Evolutionary conservation across 768 basidiomycete species (phyloP), one percentile per base, ranked within the genome.

Genomic region (Leccinum barrowsii): DNA sequence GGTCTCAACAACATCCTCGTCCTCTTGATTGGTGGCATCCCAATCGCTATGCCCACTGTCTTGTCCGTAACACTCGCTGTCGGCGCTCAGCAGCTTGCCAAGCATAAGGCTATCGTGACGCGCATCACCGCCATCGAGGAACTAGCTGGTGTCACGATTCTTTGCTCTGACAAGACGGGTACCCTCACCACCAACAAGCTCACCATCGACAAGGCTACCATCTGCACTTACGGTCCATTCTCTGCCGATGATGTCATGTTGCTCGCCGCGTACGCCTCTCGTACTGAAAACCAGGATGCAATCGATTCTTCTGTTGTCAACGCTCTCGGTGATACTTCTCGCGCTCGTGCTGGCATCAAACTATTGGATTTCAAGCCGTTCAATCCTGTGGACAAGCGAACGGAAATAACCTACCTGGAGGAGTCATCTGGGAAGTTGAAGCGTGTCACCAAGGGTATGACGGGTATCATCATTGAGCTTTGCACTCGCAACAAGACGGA

Each of bases 391-490:
- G 94, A 96, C 83, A 98, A 98, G 83, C 92, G 95, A 70, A 98
- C 96, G 59, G 96, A 98, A 79, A 95, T 96, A 74, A 98, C 96
- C 51, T 98, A 98, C 80, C 88, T 85, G 50, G 95, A 97, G 73
- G 89, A 94, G 75, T 82, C 92, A 7, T 81, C 90, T n/a, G 96
- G 96, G 76, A 92, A 90, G 75, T 84, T 98, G 66, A 97, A 96
- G 85, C 92, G 96, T 69, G 96, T 96, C 69, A 97, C 96, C 73
- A 98, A 98, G 88, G 96, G 96, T 74, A 98, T 98, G 96, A 98
- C 96, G 47, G 96, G 94, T 79, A 90, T 93, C 75, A 94, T 98
- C 80, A 94, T 97, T 70, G 93, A 96, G 57, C 89, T 97, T 51
- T 98, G 95, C 85, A 82, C 91, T 22, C 91, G 96, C 73, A 95